Percentiles rank a stretch among this genome's conserved stretches.
phyloP scores from a whole-genome alignment of 768 basidiomycete genomes.

The Amanita thiersii region DNA sequence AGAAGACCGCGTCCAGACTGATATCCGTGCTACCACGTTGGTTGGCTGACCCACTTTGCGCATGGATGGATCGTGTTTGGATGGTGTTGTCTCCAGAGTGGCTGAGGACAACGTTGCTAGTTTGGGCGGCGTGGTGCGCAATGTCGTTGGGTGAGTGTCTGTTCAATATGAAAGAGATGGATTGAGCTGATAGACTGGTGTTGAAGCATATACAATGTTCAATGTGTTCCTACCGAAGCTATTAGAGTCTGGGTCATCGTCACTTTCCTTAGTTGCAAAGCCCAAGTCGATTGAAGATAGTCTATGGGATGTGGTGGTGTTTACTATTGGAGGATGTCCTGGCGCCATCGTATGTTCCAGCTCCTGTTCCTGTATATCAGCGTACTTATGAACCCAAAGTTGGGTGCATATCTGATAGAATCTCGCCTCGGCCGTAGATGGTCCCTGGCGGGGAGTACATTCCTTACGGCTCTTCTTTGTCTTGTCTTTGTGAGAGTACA shows the following conservation, averaged over 20 bases:
- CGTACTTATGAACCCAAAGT: constrained; percentile 28
- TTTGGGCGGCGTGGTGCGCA: constrained; percentile 72
- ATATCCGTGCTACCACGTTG: constrained; percentile 19
- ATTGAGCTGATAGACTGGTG: constrained; percentile 4
- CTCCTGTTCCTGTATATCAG: background rate
- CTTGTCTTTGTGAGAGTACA: constrained; percentile 56
- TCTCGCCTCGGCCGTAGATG: constrained; percentile 56
- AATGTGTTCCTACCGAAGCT: constrained; percentile 88
- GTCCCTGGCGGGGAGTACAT: constrained; percentile 70
- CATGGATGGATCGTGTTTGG: constrained; percentile 60
- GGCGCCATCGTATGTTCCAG: constrained; percentile 61
- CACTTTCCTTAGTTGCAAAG: constrained; percentile 13
- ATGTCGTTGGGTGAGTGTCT: constrained; percentile 65
- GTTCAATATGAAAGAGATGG: background rate
- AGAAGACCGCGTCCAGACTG: constrained; percentile 1
- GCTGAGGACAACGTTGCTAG: constrained; percentile 65
- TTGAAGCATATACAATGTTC: constrained; percentile 80
- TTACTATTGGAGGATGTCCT: constrained; percentile 78
- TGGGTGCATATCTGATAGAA: constrained; percentile 84
- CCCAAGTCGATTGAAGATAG: constrained; percentile 49
- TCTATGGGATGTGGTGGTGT: constrained; percentile 82
- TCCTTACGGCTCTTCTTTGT: constrained; percentile 71
- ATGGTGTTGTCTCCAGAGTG: constrained; percentile 73
- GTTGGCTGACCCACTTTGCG: constrained; percentile 50
- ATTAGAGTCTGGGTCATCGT: constrained; percentile 48